phyloP scores from a whole-genome alignment of 192 early-diverging fungal genomes.

The Diversispora epigaea region DNA sequence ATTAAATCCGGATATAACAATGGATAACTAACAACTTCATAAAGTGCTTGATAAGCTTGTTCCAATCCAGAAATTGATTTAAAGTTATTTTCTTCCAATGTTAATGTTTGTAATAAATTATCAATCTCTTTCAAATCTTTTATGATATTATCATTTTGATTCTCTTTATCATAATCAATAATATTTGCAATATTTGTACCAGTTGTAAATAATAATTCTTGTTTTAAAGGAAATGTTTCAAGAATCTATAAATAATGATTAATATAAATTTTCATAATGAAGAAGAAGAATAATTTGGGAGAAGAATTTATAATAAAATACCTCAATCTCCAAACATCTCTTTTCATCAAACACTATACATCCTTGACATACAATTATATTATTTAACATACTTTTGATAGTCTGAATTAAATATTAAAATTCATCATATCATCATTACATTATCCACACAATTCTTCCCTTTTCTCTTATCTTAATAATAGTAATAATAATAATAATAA shows the following conservation, averaged over 20 bases:
- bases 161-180: neutral
- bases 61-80: slow-evolving; percentile 66
- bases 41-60: slow-evolving; percentile 66
- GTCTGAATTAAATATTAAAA: slow-evolving; percentile 16
- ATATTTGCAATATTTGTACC: slow-evolving; percentile 5
- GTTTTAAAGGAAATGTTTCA: neutral
- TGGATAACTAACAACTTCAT: slow-evolving; percentile 79
- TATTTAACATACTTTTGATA: slow-evolving; percentile 5
- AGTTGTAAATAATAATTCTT: neutral
- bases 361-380: slow-evolving; percentile 3
- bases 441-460: no score
- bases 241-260: slow-evolving; percentile 12
- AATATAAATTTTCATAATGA: neutral
- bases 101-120: neutral
- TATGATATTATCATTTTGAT: neutral
- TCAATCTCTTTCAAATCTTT: neutral
- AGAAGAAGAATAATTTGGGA: neutral
- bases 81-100: slow-evolving; percentile 2
- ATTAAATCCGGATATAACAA: slow-evolving; percentile 65
- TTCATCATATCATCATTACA: neutral
- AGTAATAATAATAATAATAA: neutral
- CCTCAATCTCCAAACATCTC: slow-evolving; percentile 10
- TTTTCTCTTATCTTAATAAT: neutral
- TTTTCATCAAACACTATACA: slow-evolving; percentile 1
- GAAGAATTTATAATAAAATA: neutral